A percentile compares a stretch with the other conserved stretches of the same genome.
Conservation (phyloP, 1,284 basidiomycete genomes). For the Melampsora americana region DNA sequence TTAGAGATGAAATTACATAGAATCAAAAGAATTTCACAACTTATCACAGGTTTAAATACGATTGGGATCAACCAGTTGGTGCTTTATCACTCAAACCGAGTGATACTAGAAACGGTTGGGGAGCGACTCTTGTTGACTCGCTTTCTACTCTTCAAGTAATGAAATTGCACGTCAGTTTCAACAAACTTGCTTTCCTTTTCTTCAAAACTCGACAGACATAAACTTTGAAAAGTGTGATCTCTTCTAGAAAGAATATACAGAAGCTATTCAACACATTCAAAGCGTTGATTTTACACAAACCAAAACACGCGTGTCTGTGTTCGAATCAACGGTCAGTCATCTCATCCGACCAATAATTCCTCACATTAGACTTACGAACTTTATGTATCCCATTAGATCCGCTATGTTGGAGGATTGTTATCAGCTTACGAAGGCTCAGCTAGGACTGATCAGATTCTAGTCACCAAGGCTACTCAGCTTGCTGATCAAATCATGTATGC, state of each 20-base stretch:
- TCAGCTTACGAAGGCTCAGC: constrained; percentile 51
- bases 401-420: constrained; percentile 50
- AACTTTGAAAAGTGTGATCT: not conserved
- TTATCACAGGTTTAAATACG: not conserved
- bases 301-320: not conserved
- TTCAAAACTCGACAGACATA: not conserved
- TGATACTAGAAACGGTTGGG: constrained; percentile 47
- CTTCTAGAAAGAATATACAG: not conserved
- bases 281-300: not conserved
- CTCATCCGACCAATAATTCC: not conserved
- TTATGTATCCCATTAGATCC: constrained; percentile 43
- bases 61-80: not conserved
- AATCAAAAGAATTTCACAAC: not conserved
- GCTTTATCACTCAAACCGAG: constrained; percentile 3
- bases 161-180: constrained; percentile 48
- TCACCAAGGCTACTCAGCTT: constrained; percentile 48
- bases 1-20: not conserved
- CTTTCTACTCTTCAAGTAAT: constrained; percentile 50
- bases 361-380: not conserved
- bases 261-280: not conserved
- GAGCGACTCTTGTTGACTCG: constrained; percentile 50
- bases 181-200: not conserved
- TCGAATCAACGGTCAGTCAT: not conserved
- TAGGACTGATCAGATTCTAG: constrained; percentile 47
- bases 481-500: constrained; percentile 42